Base-by-base conservation (phyloP, 2,329 filamentous ascomycete genomes). In the Cladosporium sp. region DNA sequence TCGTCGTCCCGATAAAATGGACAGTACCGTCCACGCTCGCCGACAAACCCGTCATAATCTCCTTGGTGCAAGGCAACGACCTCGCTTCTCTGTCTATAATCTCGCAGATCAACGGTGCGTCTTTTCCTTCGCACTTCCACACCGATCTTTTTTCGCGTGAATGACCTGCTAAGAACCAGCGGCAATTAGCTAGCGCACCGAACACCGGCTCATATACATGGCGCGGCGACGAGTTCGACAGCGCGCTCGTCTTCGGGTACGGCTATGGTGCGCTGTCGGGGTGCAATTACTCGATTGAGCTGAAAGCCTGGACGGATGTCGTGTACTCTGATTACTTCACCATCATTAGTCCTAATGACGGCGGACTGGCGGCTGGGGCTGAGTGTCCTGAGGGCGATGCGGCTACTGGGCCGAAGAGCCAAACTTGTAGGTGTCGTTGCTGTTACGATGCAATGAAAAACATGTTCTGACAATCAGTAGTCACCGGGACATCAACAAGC, bases 261-360 rank as follows among this genome's bases (percentile, higher is more conserved):
- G 37, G 33, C 55, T 46, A 53, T 16, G 63, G 56, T 11, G 44
- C 60, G 2, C 44, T 52, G n/a, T 62, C 56, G n/a, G 66, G 57
- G 16, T 67, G 66, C 29, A 66, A 67, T 29, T 67, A 67, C 53
- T 62, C 66, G 4, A 60, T 67, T 18, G 60, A 46, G 33, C 50
- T 67, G 29, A 67, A 67, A 35, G 64, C 59, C 12, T 67, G 66
- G 66, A 65, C 58, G 11, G 60, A 67, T 50, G 46, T 53, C 1
- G 53, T 57, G 8, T 67, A 65, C 44, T 67, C 66, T 3, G 33
- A 33, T 10, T 66, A 60, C 31, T 67, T 67, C 53, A 63, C 66
- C 2, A 53, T 67, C n/a, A 65, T 67, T 31, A 67, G 65, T 23
- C 63, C 66, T 18, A 28, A 63, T 44, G 66, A 67, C 49, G 63